Conservation (phyloP, 2,329 filamentous ascomycete genomes). For the Pseudopyricularia javanii region DNA sequence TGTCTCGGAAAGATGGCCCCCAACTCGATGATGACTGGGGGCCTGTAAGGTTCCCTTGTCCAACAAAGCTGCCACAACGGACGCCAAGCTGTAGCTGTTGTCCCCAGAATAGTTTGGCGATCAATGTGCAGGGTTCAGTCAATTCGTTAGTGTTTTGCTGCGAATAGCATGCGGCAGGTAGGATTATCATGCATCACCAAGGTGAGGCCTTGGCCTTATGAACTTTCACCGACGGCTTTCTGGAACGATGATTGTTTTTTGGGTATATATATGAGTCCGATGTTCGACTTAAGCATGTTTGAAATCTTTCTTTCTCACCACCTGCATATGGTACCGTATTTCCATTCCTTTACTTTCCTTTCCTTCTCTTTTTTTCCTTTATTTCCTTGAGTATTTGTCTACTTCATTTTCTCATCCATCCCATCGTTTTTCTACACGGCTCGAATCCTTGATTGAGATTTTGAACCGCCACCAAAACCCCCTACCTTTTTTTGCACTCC, state of each 20-base stretch:
- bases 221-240: neutral
- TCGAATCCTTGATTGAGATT: neutral
- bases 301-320: neutral
- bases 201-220: neutral
- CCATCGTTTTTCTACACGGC: neutral
- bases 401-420: neutral
- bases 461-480: neutral
- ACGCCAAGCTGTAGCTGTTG: too few relatives aligned
- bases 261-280: neutral
- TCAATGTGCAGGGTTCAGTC: too few relatives aligned
- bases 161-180: too few relatives aligned
- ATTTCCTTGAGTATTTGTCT: neutral
- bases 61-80: neutral
- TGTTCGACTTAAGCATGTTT: neutral
- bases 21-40: too few relatives aligned
- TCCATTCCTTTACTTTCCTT: neutral
- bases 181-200: neutral
- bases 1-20: too few relatives aligned
- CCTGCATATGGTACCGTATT: neutral
- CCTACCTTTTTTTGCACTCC: neutral
- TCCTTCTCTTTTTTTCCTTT: neutral
- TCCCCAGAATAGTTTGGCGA: too few relatives aligned
- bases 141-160: too few relatives aligned
- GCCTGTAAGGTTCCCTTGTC: neutral
- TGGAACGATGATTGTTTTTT: neutral